These are phyloP conservation scores for Mortierella alpina DNA, from an alignment of 192 early-diverging fungal genomes.

Conservation along the genomic window DNA sequence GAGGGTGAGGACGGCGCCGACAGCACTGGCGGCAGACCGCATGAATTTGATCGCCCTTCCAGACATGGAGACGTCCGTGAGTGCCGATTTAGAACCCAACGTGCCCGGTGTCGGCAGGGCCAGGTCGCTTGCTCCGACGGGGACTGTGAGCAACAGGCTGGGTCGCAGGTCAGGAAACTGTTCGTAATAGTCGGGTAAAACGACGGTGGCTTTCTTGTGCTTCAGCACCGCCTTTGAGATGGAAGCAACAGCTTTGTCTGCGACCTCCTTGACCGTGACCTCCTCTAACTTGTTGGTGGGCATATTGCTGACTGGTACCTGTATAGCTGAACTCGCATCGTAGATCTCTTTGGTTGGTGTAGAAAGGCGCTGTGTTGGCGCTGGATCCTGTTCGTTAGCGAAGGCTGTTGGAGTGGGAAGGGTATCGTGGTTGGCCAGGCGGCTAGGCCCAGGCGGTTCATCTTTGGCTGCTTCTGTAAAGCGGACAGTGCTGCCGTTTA, in stretches of 20 bases:
- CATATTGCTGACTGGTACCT: background rate
- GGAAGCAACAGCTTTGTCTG: slow-evolving; percentile 5
- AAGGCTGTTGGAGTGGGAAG: background rate
- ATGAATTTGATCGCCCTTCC: background rate
- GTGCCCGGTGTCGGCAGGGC: background rate
- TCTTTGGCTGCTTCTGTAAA: background rate
- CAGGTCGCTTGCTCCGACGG: slow-evolving; percentile 10
- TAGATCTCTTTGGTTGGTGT: background rate
- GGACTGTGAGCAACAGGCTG: slow-evolving; percentile 19
- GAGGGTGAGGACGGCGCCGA: slow-evolving; percentile 4
- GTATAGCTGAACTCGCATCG: too few relatives aligned
- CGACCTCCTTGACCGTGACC: slow-evolving; percentile 1
- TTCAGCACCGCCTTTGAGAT: slow-evolving; percentile 22
- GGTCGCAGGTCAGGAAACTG: slow-evolving; percentile 39
- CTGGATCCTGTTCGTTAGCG: background rate
- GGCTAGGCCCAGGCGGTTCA: background rate
- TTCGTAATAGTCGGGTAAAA: slow-evolving; percentile 42
- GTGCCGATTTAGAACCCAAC: background rate
- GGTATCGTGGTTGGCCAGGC: too few relatives aligned
- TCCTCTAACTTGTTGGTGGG: background rate
- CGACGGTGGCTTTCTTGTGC: slow-evolving; percentile 12
- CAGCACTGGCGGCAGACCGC: slow-evolving; percentile 14
- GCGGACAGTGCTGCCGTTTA: slow-evolving; percentile 23
- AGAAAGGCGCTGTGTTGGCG: background rate
- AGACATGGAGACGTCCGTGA: background rate